Evolutionary conservation across 305 asterid genomes (phyloP).

Genomic region (Fraxinus greggii): DNA sequence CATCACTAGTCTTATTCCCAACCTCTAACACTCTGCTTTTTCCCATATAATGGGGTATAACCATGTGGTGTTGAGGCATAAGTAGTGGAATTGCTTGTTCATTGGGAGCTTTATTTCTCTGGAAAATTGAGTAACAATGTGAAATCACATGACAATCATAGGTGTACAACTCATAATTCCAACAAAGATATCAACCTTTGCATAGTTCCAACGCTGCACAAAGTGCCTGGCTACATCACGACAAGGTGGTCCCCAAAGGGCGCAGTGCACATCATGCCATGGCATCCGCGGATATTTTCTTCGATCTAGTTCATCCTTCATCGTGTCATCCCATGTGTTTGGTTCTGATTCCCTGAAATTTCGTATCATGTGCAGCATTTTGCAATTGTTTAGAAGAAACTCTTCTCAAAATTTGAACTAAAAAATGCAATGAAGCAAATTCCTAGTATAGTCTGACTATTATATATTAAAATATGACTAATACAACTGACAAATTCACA

Average conservation of each 20-base stretch:
- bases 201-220: conserved; percentile 98
- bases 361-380: conserved; percentile 27
- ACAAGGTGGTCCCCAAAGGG: conserved; percentile 97
- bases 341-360: conserved; percentile 91
- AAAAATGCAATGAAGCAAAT: conserved; percentile 18
- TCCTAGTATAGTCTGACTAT: conserved; percentile 5
- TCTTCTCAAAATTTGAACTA: not conserved
- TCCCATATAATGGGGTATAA: conserved; percentile 95
- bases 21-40: conserved; percentile 41
- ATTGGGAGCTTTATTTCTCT: conserved; percentile 91
- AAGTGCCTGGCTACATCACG: conserved; percentile 96
- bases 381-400: conserved; percentile 15
- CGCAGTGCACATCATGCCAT: conserved; percentile 99
- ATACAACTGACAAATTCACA: not conserved
- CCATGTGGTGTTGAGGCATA: conserved; percentile 98
- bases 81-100: conserved; percentile 92
- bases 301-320: conserved; percentile 92
- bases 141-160: conserved; percentile 27
- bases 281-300: conserved; percentile 93
- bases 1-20: conserved; percentile 32
- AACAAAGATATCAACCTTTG: conserved; percentile 61
- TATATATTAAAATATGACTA: not conserved
- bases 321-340: conserved; percentile 93
- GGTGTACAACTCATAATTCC: conserved; percentile 4
- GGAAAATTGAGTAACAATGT: conserved; percentile 34